phyloP scores from a whole-genome alignment of 345 rosid genomes.

The Boechera retrofracta region DNA sequence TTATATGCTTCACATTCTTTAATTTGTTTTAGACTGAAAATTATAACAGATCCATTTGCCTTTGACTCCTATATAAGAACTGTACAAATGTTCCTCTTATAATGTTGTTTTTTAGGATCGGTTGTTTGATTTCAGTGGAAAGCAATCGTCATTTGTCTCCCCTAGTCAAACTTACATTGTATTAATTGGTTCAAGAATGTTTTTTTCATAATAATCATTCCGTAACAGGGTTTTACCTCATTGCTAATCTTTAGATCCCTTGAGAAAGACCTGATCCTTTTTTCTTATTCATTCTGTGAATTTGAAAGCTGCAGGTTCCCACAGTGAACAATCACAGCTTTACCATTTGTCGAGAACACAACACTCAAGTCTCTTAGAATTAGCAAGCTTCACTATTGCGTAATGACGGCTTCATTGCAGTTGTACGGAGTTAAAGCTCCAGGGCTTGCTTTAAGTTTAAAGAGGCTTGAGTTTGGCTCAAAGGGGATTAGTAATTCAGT shows the following conservation, averaged over 20 bases:
- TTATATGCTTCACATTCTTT: slow-evolving; percentile 7
- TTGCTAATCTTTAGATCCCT: not conserved
- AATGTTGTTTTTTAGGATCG: not conserved
- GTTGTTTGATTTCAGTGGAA: slow-evolving; percentile 13
- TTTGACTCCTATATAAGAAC: slow-evolving; percentile 11
- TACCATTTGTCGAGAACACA: slow-evolving; percentile 43
- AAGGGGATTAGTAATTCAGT: slow-evolving; percentile 27
- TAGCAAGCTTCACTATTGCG: slow-evolving; percentile 23
- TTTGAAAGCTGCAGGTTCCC: slow-evolving; percentile 26
- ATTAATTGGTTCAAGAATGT: slow-evolving; percentile 4
- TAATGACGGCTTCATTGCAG: slow-evolving; percentile 40
- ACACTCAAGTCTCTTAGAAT: slow-evolving; percentile 23
- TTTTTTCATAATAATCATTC: not conserved
- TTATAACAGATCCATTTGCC: slow-evolving; percentile 18
- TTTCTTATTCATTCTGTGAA: slow-evolving; percentile 3
- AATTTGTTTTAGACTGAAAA: not conserved
- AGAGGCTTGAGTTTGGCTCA: slow-evolving; percentile 36
- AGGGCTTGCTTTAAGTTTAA: slow-evolving; percentile 39
- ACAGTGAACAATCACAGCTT: slow-evolving; percentile 13
- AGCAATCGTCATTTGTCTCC: not conserved
- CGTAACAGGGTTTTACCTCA: not conserved
- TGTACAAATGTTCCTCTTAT: not conserved
- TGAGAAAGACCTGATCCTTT: slow-evolving; percentile 17
- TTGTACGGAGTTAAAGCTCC: slow-evolving; percentile 46
- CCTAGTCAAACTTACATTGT: slow-evolving; percentile 14